Evolutionary conservation across 768 basidiomycete species (phyloP), one percentile per base, ranked within the genome.

Genomic region (Macrolepiota dolichaula): DNA sequence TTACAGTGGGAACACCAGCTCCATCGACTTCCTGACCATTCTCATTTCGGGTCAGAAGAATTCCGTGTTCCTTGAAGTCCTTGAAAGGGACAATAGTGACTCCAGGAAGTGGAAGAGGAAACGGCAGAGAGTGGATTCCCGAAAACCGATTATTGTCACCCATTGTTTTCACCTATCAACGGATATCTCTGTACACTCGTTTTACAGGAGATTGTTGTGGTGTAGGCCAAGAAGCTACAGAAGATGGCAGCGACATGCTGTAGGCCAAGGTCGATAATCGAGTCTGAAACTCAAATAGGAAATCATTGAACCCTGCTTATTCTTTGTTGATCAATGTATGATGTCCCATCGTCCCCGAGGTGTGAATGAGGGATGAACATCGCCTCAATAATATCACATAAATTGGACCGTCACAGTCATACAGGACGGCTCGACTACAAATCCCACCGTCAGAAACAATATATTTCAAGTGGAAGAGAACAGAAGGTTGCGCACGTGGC

Each of bases 11-110:
- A 38, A 51, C 12, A 15, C 57, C 50, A 27, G 27, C 11, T 13
- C 57, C 57, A n/a, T 59, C 57, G 32, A 59, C 15, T 32, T 59
- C 57, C n/a, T 52, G 50, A 29, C 50, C 57, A 25, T 4, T 51
- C 11, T 42, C 27, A 17, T 42, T 15, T 7, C 37, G 37, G 17
- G 37, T 17, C 24, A 51, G n/a, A n/a, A 15, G 37, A 19, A 59
- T 59, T 12, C 57, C 57, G 19, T 52, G 57, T 13, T 59, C 57
- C 32, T 51, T 44, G 27, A 51, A 59, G 19, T 25, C 12, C n/a
- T 51, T 59, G 57, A 51, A 59, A 22, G 57, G 57, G 2, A 51
- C 19, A 13, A 44, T 51, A 17, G 19, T 22, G n/a, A n/a, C 44
- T 13, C 55, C 44, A 7, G 17, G 27, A 44, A 46, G 55, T 12